Percentiles rank a stretch among this genome's conserved stretches.
Conservation (phyloP, 352 stramenopile genomes). For the Pythium myriotylum region DNA sequence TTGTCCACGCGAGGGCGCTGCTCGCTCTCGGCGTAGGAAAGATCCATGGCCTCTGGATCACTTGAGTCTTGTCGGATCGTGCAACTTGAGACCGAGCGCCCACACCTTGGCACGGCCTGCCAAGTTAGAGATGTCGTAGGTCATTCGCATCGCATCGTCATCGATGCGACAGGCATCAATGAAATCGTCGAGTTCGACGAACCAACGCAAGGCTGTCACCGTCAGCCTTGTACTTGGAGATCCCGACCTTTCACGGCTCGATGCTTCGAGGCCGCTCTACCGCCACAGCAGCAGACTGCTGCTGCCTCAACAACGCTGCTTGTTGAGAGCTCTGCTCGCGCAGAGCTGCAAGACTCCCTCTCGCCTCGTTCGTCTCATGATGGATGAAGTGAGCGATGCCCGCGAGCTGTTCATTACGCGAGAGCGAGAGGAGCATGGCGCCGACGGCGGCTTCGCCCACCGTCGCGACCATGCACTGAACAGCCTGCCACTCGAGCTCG, state of each 20-base stretch:
- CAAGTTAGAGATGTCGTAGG: slow-evolving; percentile 16
- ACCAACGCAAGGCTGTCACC: slow-evolving; percentile 8
- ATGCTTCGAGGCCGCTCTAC: background rate
- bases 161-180: slow-evolving; percentile 13
- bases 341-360: background rate
- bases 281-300: background rate
- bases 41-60: slow-evolving; percentile 20
- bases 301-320: background rate
- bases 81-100: slow-evolving; percentile 10
- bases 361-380: background rate
- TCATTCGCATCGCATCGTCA: slow-evolving; percentile 13
- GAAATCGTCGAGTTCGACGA: slow-evolving; percentile 13
- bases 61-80: slow-evolving; percentile 6
- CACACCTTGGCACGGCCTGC: slow-evolving; percentile 10
- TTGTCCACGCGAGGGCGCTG: background rate
- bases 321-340: background rate
- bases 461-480: background rate
- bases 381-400: slow-evolving; percentile 10
- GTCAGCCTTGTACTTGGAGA: slow-evolving; percentile 15
- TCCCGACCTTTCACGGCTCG: slow-evolving; percentile 1
- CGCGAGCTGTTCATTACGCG: background rate
- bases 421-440: slow-evolving; percentile 5
- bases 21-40: slow-evolving; percentile 7
- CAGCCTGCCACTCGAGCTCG: slow-evolving; percentile 6
- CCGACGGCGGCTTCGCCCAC: slow-evolving; percentile 5